Evolutionary conservation across 139 green algal species (phyloP).

Genomic region (Haematococcus sp.): DNA sequence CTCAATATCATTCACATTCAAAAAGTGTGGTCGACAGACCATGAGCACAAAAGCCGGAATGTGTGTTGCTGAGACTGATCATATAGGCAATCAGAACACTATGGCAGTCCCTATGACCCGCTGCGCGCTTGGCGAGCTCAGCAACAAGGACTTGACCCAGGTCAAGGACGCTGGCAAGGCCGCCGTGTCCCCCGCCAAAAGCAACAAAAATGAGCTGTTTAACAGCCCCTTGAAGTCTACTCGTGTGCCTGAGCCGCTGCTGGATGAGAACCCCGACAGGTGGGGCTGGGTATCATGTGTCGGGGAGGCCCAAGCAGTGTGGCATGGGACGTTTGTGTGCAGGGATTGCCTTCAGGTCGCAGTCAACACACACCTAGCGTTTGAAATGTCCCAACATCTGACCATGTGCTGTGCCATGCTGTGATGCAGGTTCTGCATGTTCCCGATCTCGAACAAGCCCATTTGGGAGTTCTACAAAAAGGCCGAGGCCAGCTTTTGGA

Average conservation of each 20-base stretch:
- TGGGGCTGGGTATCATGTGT: background rate
- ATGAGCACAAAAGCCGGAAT: background rate
- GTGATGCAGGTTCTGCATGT: conserved; percentile 76
- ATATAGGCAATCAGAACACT: background rate
- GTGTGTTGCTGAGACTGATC: background rate
- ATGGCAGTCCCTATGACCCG: conserved; percentile 2
- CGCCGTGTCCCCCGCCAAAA: conserved; percentile 6
- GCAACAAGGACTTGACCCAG: background rate
- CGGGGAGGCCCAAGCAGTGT: too few relatives aligned
- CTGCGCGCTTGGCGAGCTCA: background rate
- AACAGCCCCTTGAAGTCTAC: conserved; percentile 16
- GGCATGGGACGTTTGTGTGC: too few relatives aligned
- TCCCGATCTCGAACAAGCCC: conserved; percentile 77
- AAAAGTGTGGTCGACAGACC: background rate
- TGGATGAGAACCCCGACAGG: conserved; percentile 85
- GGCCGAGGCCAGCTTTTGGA: conserved; percentile 95
- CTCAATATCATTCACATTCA: too few relatives aligned
- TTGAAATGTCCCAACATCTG: too few relatives aligned
- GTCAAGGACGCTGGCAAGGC: background rate
- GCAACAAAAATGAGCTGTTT: conserved; percentile 19
- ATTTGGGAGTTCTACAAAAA: conserved; percentile 99
- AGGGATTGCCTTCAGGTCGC: too few relatives aligned
- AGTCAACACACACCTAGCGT: too few relatives aligned
- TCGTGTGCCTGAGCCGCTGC: conserved; percentile 63
- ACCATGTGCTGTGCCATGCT: background rate